These are phyloP conservation scores for Pythium dissotocum DNA, from an alignment of 352 stramenopile genomes.

Conservation along the genomic window DNA sequence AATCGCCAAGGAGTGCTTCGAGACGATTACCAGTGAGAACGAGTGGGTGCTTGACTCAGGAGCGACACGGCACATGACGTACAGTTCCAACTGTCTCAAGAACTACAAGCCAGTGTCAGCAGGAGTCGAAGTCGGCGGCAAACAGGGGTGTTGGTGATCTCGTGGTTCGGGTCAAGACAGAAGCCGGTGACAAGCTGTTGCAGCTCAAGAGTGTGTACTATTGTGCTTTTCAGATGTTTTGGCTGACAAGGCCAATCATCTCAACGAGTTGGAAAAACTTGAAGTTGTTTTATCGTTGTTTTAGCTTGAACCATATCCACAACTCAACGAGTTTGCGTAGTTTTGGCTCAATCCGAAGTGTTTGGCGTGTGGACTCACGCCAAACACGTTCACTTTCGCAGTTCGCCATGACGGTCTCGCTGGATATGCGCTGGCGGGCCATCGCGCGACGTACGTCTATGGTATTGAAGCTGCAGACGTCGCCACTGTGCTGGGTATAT, in stretches of 20 bases:
- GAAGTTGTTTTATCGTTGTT: slow-evolving; percentile 12
- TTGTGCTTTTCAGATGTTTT: slow-evolving; percentile 16
- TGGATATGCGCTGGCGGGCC: slow-evolving; percentile 25
- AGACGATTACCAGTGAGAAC: background rate
- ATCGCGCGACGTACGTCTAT: slow-evolving; percentile 29
- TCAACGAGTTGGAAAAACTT: slow-evolving; percentile 4
- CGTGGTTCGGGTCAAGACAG: background rate
- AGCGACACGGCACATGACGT: slow-evolving; percentile 11
- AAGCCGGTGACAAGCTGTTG: background rate
- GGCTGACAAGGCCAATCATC: background rate
- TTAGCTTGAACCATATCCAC: background rate
- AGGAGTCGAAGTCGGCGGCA: slow-evolving; percentile 3
- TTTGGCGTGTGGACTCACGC: slow-evolving; percentile 4
- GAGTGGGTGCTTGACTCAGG: slow-evolving; percentile 7
- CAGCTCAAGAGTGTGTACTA: slow-evolving; percentile 7
- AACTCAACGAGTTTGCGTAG: slow-evolving; percentile 3
- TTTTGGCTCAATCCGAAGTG: background rate
- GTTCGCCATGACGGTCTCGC: slow-evolving; percentile 16
- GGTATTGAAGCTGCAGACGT: slow-evolving; percentile 17
- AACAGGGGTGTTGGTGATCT: slow-evolving; percentile 10
- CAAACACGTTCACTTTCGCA: slow-evolving; percentile 2
- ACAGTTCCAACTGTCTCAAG: background rate
- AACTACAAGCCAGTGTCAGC: slow-evolving; percentile 9
- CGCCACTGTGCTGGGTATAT: background rate
- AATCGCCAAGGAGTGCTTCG: background rate